Evolutionary conservation across 2,329 filamentous ascomycete species (phyloP).

Genomic region (Kalmusia sp.): DNA sequence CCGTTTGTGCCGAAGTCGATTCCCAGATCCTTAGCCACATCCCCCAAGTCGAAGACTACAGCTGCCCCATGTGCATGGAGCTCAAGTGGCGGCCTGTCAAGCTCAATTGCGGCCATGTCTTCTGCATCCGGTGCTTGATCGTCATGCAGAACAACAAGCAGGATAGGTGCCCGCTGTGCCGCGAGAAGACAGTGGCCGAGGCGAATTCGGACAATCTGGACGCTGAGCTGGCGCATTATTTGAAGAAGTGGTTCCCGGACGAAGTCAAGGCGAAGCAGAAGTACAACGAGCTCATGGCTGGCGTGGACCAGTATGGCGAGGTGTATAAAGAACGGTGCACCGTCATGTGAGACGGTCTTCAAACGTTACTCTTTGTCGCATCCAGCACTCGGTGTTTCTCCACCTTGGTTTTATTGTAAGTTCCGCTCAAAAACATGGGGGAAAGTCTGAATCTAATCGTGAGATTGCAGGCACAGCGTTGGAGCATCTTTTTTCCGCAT

Average conservation of each 20-base stretch:
- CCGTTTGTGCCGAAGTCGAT: conserved; percentile 77
- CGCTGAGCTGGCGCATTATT: conserved; percentile 68
- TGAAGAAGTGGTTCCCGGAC: conserved; percentile 79
- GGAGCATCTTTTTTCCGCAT: no score
- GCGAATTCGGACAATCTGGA: conserved; percentile 79
- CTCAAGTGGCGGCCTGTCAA: conserved; percentile 85
- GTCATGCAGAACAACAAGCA: conserved; percentile 76
- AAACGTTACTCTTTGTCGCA: no score
- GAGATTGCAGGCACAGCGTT: no score
- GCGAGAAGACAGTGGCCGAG: conserved; percentile 72
- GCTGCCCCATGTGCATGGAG: conserved; percentile 79
- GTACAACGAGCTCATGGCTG: conserved; percentile 78
- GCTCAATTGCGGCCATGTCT: conserved; percentile 76
- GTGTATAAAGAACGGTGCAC: conserved; percentile 66
- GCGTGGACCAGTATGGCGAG: conserved; percentile 74
- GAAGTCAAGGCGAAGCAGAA: conserved; percentile 67
- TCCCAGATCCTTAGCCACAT: conserved; percentile 75
- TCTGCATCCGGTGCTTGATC: conserved; percentile 84
- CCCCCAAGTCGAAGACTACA: conserved; percentile 83
- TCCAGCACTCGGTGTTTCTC: no score
- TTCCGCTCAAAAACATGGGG: no score
- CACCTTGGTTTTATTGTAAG: no score
- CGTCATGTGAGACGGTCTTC: no score
- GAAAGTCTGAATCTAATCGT: no score
- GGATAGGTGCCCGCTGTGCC: conserved; percentile 76